Evolutionary conservation across 108 stramenopile species (phyloP), one percentile per base, ranked within the genome.

Genomic region (Cafeteria roenbergensis): DNA sequence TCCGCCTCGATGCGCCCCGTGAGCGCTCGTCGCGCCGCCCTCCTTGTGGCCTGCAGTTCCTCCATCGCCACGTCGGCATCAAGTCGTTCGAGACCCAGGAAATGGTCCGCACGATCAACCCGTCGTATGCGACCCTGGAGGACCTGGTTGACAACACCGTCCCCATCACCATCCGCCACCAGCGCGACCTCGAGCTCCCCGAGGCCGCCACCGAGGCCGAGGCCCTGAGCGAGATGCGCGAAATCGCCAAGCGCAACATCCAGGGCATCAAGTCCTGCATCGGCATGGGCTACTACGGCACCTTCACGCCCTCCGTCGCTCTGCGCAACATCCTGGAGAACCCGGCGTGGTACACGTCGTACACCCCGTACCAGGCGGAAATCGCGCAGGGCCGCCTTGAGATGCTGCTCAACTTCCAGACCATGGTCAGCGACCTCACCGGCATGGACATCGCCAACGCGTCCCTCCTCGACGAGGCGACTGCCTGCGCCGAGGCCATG

Each of bases 291-390:
- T 99, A 94, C 68, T 90, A 94, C 75, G 93, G 92, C 70, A 99
- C 97, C 22, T 75, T 84, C 31, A 87, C 88, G 12, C 97, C 97
- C 1, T 70, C 75, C 54, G 94, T 96, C 1, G 94, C 96, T 71
- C 75, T 94, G 27, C 84, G 97, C 32, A 99, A 99, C 81, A 85
- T 99, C 76, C 78, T 96, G 54, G 97, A 99, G 79, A 99, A 99
- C 79, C 94, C 97, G 14, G 65, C 2, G 32, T 55, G 54, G 65
- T 92, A 96, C 81, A 97, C 95, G 6, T 86, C 92, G 32, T 95
- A 95, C 81, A 98, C 94, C 21, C 97, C 97, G 27, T 99, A 99
- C 75, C 97, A 99, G 76, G 94, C 97, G 0, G 97, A 99, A 75
- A 99, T 99, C 67, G 87, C 91, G 0, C 97, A 99, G 82, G 97